Evolutionary conservation across 768 basidiomycete genomes (phyloP), one percentile per base, ranked within the genome.

Genomic region (Tulasnella sp.): DNA sequence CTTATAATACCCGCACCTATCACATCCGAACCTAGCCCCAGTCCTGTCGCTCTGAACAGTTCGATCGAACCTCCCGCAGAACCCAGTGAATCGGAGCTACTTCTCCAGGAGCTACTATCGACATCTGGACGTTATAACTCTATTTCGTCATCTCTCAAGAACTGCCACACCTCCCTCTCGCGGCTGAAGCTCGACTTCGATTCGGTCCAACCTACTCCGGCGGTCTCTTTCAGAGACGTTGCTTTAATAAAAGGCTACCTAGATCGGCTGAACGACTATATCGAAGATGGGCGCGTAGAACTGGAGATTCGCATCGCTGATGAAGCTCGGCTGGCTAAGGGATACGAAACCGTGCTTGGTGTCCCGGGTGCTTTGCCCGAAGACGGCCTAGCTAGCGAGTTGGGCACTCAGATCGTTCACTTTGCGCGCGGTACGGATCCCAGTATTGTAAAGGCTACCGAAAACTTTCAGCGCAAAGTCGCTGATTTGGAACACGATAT

Each of bases 201-300:
- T 6, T 32, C 29, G 12, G 55, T 21, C n/a, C 19, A 40, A 23
- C 27, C 52, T 0, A 61, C 65, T 17, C 59, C 59, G 48, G 45
- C 55, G 15, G 21, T 56, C 32, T 41, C 36, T 14, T 23, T 25
- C 29, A 32, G 21, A 2, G 21, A 27, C 8, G 37, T 51, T 15
- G 35, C 25, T 25, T 39, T 37, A 6, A 69, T 69, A 17, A 72
- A 71, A 0, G 81, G 79, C 4, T 54, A 54, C 25, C 68, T 84
- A 15, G 72, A 78, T 23, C 74, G 86, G 6, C 72, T 91, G 40
- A 74, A 79, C 52, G 84, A 91, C 65, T 85, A 77, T 64, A 77
- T 77, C 4, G 87, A 89, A 65, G 87, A 89, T 61, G 79, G 79
- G 1, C 78, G 84, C 0, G 87, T 91, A 8, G 87, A 90, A 65